A percentile compares a stretch with the other conserved stretches of the same genome.
phyloP scores from a whole-genome alignment of 2,329 filamentous ascomycete species.

The Microsporum audouinii region DNA sequence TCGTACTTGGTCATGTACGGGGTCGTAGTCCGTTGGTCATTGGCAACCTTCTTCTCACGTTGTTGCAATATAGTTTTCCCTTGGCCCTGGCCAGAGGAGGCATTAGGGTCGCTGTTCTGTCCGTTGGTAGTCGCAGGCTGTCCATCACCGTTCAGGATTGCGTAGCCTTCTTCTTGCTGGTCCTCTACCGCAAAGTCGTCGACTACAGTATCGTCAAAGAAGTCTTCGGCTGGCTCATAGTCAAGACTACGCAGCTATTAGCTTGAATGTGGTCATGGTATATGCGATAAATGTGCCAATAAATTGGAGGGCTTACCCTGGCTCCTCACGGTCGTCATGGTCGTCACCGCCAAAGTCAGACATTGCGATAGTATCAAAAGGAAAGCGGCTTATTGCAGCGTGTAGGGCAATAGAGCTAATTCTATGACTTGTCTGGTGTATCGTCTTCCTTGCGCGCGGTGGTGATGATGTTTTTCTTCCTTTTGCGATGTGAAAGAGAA shows the following conservation, averaged over 20 bases:
- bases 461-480: neutral
- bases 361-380: conserved; percentile 37
- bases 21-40: conserved; percentile 79
- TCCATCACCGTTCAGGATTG: conserved; percentile 45
- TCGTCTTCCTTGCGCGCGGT: neutral
- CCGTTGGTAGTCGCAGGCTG: conserved; percentile 28
- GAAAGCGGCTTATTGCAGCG: conserved; percentile 5
- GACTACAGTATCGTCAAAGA: conserved; percentile 56
- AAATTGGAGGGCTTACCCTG: conserved; percentile 38
- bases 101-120: conserved; percentile 43
- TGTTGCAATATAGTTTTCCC: conserved; percentile 47
- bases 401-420: neutral
- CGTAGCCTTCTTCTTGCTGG: conserved; percentile 41
- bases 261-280: neutral
- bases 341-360: conserved; percentile 63
- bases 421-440: neutral
- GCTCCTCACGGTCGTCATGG: conserved; percentile 49
- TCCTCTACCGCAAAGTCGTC: conserved; percentile 49
- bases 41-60: conserved; percentile 76
- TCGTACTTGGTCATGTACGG: conserved; percentile 99
- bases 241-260: conserved; percentile 28
- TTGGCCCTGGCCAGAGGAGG: conserved; percentile 20
- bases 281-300: neutral
- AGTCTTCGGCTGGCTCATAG: conserved; percentile 48
- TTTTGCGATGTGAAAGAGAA: neutral